These are phyloP conservation scores for Phaeosphaeriaceae sp. DNA, from an alignment of 2,329 filamentous ascomycete species.

Conservation along the genomic window DNA sequence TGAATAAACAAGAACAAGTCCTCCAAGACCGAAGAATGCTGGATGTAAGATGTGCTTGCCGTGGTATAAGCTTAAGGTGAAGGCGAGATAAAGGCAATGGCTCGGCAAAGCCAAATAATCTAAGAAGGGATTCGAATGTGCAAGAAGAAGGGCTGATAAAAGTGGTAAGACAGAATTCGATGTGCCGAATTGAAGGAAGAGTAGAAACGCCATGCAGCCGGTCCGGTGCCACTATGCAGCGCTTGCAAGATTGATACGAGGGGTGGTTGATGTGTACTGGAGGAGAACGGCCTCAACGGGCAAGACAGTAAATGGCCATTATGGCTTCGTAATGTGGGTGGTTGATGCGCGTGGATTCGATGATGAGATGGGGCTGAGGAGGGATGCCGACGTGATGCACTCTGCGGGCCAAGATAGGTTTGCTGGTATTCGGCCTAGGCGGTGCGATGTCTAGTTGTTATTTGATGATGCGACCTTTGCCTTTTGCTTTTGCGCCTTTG, in stretches of 20 bases:
- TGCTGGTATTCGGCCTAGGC: constrained; percentile 17
- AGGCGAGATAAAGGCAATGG: constrained; percentile 5
- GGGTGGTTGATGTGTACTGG: constrained; percentile 18
- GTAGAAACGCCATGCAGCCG: constrained; percentile 37
- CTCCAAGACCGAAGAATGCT: background rate
- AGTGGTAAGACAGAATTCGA: constrained; percentile 31
- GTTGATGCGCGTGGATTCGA: constrained; percentile 37
- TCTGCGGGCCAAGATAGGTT: constrained; percentile 22
- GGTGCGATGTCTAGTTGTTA: constrained; percentile 38
- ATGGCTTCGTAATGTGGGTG: constrained; percentile 40
- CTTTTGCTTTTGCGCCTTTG: constrained; percentile 57
- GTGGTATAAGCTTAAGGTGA: constrained; percentile 6
- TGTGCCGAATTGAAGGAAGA: constrained; percentile 31
- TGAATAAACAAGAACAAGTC: background rate
- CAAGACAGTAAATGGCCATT: constrained; percentile 42
- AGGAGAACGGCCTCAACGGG: constrained; percentile 22
- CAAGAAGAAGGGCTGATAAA: constrained; percentile 8
- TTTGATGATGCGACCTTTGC: constrained; percentile 46
- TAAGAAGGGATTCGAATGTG: constrained; percentile 16
- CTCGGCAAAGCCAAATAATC: constrained; percentile 24
- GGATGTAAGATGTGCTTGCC: constrained; percentile 1
- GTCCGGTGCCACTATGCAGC: constrained; percentile 45
- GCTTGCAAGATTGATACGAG: constrained; percentile 39
- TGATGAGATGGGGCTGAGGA: constrained; percentile 35
- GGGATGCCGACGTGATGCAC: constrained; percentile 35